Conservation (phyloP, 441 rosid species). For the Melastoma candidum region DNA sequence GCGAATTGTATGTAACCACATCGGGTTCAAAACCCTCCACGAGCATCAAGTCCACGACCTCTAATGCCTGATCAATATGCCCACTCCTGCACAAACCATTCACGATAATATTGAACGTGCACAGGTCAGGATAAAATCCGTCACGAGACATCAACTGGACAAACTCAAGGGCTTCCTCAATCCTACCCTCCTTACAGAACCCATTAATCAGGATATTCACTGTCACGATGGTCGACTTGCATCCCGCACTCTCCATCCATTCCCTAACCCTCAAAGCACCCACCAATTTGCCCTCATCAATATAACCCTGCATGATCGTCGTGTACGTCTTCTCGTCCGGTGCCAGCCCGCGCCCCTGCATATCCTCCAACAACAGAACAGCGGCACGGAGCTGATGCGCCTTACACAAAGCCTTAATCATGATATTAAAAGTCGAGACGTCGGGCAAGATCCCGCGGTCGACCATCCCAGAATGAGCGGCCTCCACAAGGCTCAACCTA, state of each 20-base stretch:
- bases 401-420: constrained; percentile 77
- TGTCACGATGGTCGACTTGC: constrained; percentile 43
- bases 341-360: constrained; percentile 45
- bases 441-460: constrained; percentile 57
- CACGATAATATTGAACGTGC: constrained; percentile 67
- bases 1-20: constrained; percentile 62
- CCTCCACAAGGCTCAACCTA: constrained; percentile 62
- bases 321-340: constrained; percentile 86
- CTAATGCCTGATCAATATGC: constrained; percentile 70
- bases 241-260: constrained; percentile 52
- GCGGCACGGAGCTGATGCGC: constrained; percentile 89
- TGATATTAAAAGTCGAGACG: constrained; percentile 69
- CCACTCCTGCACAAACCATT: constrained; percentile 74
- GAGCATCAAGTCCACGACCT: constrained; percentile 83
- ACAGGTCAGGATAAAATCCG: constrained; percentile 71
- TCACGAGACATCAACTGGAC: constrained; percentile 52
- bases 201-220: constrained; percentile 86
- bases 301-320: constrained; percentile 77
- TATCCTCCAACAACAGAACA: constrained; percentile 80
- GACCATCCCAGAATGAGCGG: constrained; percentile 50
- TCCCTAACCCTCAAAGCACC: constrained; percentile 66
- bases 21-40: constrained; percentile 80
- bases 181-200: constrained; percentile 64
- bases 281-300: constrained; percentile 68
- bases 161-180: constrained; percentile 60